A percentile compares a stretch with the other conserved stretches of the same genome.
Conservation (phyloP, 139 green algal species). For the Micractinium sp. region DNA sequence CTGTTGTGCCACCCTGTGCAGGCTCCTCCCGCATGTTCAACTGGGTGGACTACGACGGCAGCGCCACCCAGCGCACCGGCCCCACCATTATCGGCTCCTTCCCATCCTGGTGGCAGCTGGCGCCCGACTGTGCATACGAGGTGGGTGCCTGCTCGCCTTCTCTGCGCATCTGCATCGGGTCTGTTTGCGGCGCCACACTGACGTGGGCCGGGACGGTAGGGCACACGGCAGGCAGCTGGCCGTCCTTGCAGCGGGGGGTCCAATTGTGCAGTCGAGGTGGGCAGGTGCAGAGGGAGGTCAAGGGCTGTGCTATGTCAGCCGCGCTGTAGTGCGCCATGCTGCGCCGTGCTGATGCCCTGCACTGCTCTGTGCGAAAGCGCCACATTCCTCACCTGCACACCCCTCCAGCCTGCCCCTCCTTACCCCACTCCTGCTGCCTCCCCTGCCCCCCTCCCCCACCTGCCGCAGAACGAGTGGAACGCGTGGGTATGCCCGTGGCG, state of each 20-base stretch:
- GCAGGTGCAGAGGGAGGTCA: background rate
- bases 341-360: too few species aligned
- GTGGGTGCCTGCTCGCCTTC: background rate
- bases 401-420: background rate
- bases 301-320: too few species aligned
- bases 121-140: constrained; percentile 45
- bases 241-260: too few species aligned
- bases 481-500: constrained; percentile 55
- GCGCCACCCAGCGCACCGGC: constrained; percentile 37
- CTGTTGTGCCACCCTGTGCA: background rate
- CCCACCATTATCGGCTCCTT: constrained; percentile 57
- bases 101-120: constrained; percentile 64
- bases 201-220: too few species aligned
- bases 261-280: background rate
- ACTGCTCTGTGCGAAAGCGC: too few species aligned
- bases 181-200: too few species aligned
- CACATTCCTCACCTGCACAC: background rate
- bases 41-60: constrained; percentile 64
- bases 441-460: background rate
- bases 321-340: background rate
- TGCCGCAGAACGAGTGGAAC: constrained; percentile 38
- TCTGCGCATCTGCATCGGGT: background rate
- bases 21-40: constrained; percentile 72
- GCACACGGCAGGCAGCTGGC: too few species aligned
- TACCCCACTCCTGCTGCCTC: background rate